Evolutionary conservation across 176 grass and related monocot genomes (phyloP).

Genomic region (Triticum timopheevii): DNA sequence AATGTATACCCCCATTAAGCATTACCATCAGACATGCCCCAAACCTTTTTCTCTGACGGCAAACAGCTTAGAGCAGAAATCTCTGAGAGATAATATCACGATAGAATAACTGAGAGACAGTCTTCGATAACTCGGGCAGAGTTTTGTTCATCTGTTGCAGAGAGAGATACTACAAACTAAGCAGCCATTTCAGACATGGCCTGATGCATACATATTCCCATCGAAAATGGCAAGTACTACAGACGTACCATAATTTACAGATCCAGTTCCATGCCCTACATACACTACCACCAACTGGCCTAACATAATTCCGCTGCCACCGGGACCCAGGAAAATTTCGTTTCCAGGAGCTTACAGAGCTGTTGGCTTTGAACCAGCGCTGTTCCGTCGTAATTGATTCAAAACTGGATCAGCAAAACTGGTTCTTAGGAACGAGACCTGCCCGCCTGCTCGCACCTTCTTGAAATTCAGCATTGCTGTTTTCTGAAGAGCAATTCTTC

Average conservation of each 20-base stretch:
- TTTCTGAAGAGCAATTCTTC: conserved; percentile 18
- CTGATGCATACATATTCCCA: neutral
- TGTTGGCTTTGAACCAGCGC: neutral
- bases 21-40: neutral
- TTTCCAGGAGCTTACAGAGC: neutral
- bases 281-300: conserved; percentile 10
- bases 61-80: neutral
- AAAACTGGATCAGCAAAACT: conserved; percentile 6
- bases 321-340: neutral
- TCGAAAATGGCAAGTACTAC: neutral
- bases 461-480: neutral
- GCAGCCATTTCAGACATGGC: neutral
- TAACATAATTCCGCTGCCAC: conserved; percentile 3
- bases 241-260: conserved; percentile 16
- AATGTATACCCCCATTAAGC: neutral
- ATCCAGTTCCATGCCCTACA: conserved; percentile 8
- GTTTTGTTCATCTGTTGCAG: neutral
- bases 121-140: neutral
- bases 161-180: neutral
- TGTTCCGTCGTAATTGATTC: neutral
- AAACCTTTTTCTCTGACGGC: neutral
- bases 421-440: neutral
- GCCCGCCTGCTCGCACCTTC: neutral
- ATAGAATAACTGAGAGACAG: neutral
- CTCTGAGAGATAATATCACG: neutral